Percentiles rank a stretch among this genome's conserved stretches.
These are phyloP conservation scores for Orbilia quercus DNA, from an alignment of 2,329 filamentous ascomycete species.

Conservation along the genomic window DNA sequence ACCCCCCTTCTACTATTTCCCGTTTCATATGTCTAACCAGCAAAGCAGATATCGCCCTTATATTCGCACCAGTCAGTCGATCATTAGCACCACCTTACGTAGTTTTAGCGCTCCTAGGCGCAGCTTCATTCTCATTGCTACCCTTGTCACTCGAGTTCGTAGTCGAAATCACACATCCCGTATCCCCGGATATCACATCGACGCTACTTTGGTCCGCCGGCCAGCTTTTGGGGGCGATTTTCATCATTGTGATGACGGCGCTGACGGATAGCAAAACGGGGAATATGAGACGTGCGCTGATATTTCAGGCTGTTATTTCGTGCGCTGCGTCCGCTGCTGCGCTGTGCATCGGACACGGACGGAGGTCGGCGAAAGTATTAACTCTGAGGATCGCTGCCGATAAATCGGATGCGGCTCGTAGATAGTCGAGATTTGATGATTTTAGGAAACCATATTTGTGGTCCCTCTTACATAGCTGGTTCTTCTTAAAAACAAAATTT, in stretches of 20 bases:
- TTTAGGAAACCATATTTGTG: background rate
- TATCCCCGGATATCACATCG: constrained; percentile 84
- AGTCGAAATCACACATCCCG: constrained; percentile 86
- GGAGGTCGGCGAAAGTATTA: constrained; percentile 7
- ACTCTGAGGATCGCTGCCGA: constrained; percentile 36
- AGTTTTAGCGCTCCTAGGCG: constrained; percentile 80
- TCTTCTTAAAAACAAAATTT: too few relatives aligned
- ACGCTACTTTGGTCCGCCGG: constrained; percentile 87
- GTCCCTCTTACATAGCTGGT: background rate
- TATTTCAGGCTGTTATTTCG: constrained; percentile 80
- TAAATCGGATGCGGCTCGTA: background rate
- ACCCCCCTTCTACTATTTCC: background rate
- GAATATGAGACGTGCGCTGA: constrained; percentile 79
- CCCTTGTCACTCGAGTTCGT: constrained; percentile 88
- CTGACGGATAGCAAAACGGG: constrained; percentile 73
- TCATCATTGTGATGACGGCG: constrained; percentile 84
- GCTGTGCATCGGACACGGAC: constrained; percentile 29
- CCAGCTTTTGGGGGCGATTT: constrained; percentile 84
- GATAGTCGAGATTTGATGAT: background rate
- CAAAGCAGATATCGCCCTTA: constrained; percentile 73
- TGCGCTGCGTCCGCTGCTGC: constrained; percentile 32
- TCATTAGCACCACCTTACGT: constrained; percentile 76
- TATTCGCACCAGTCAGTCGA: constrained; percentile 79
- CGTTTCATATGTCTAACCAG: background rate
- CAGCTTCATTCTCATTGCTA: constrained; percentile 80